phyloP scores from a whole-genome alignment of 495 filamentous ascomycete genomes.

The Tuber brumale region DNA sequence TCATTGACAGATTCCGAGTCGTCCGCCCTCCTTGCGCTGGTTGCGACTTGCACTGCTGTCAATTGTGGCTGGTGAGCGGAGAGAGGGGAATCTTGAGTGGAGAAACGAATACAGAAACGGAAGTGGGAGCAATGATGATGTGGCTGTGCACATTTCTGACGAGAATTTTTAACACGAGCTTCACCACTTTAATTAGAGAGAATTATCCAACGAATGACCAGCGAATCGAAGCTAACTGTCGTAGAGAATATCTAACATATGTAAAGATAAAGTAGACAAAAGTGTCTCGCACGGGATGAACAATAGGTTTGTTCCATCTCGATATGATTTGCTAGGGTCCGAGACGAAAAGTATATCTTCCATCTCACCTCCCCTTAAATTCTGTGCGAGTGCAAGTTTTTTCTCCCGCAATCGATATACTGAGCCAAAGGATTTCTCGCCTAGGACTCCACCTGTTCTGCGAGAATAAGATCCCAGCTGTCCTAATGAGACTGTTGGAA shows the following conservation, averaged over 20 bases:
- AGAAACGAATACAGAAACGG: background rate
- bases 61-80: conserved; percentile 1
- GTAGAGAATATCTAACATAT: background rate
- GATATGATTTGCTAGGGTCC: background rate
- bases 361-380: background rate
- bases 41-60: background rate
- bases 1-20: background rate
- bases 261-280: background rate
- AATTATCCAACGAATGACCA: background rate
- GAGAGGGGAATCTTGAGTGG: background rate
- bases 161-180: background rate
- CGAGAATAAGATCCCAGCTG: conserved; percentile 11
- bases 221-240: background rate
- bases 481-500: background rate
- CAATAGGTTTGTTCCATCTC: background rate
- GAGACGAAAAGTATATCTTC: conserved; percentile 1
- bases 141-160: background rate
- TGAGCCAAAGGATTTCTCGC: conserved; percentile 43
- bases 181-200: background rate
- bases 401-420: conserved; percentile 43
- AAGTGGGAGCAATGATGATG: background rate
- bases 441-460: conserved; percentile 43
- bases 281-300: background rate
- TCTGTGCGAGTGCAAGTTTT: conserved; percentile 17
- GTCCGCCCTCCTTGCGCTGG: background rate